Base-by-base conservation (phyloP, 768 basidiomycete species). In the Clitopilus hobsonii region DNA sequence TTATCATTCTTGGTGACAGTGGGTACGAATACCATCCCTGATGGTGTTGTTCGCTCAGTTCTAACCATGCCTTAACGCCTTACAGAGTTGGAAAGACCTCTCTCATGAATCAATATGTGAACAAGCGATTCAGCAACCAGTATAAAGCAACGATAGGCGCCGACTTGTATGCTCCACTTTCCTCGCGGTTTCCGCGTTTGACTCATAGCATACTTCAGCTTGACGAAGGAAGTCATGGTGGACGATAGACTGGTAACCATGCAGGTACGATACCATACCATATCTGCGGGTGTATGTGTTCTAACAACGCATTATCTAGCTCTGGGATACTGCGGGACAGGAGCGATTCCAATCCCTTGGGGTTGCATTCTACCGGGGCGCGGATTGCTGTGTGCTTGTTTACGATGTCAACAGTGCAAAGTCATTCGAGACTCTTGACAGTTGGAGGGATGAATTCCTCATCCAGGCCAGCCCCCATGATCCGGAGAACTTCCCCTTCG, bases 81-180 rank as follows among this genome's bases (percentile, higher is more conserved):
- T 67, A 53, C 65, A 95, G 95, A 55, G 96, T 98, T 70, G 96
- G 95, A 38, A 98, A 98, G 88, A 98, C 97, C 38, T 98, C 96
- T 25, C 88, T 99, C 65, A 99, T 99, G 97, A 98, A 98, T 78
- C 97, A 99, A 75, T 98, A 97, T 77, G 97, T 99, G 61, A 98
- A 98, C 84, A 98, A 98, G 74, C 89, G 97, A 58, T 99, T 98
- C 74, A 94, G 91, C 71, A 97, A 95, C 75, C 96, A 98, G 76
- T 99, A 99, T 83, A 98, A 98, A 77, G 97, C 97, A 16, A 98
- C 97, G 58, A 96, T 96, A 68, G 94, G 94, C 56, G 94, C 94
- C 56, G 93, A 95, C 82, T 95, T 95, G 91, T 93, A 74, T 57
- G 91, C 80, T 60, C 50, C 49, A 47, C 52, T 49, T 55, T 61